Evolutionary conservation across 805 yeast species (phyloP).

Genomic region (Barnettozyma populi): DNA sequence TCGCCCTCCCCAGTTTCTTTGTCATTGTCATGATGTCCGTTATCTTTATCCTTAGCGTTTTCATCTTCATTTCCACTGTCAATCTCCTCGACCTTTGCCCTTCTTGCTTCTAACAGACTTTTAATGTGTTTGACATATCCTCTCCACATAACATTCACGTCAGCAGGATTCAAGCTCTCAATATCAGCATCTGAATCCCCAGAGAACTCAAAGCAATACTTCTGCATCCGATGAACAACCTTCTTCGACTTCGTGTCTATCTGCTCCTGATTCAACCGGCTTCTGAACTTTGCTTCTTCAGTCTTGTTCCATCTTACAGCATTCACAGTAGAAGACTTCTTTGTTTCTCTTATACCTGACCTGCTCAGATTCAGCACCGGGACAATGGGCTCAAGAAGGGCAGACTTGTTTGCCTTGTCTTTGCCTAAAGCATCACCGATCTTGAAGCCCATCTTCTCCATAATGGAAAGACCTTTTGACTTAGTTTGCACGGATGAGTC

Average conservation of each 20-base stretch:
- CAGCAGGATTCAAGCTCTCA: slow-evolving; percentile 25
- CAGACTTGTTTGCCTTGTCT: slow-evolving; percentile 16
- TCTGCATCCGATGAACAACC: slow-evolving; percentile 31
- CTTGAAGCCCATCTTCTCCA: slow-evolving; percentile 56
- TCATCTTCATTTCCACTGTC: slow-evolving; percentile 7
- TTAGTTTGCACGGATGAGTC: slow-evolving; percentile 8
- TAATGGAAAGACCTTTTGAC: slow-evolving; percentile 44
- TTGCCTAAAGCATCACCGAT: slow-evolving; percentile 42
- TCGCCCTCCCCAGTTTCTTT: too few relatives aligned
- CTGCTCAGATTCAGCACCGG: slow-evolving; percentile 16
- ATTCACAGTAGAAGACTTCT: slow-evolving; percentile 5
- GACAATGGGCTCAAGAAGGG: slow-evolving; percentile 30
- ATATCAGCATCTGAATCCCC: slow-evolving; percentile 26
- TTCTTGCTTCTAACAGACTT: slow-evolving; percentile 9
- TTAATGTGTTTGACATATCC: slow-evolving; percentile 24
- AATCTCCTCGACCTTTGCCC: slow-evolving; percentile 6
- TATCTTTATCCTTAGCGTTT: slow-evolving; percentile 7
- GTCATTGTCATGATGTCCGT: neutral
- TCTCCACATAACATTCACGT: slow-evolving; percentile 40
- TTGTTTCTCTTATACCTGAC: slow-evolving; percentile 23
- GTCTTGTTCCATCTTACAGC: neutral
- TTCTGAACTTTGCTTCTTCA: slow-evolving; percentile 17
- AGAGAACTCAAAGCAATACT: slow-evolving; percentile 36
- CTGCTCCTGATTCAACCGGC: slow-evolving; percentile 16
- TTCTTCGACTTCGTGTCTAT: slow-evolving; percentile 10